These are phyloP conservation scores for Epicoccum nigrum DNA, from an alignment of 2,329 filamentous ascomycete genomes.

Conservation along the genomic window DNA sequence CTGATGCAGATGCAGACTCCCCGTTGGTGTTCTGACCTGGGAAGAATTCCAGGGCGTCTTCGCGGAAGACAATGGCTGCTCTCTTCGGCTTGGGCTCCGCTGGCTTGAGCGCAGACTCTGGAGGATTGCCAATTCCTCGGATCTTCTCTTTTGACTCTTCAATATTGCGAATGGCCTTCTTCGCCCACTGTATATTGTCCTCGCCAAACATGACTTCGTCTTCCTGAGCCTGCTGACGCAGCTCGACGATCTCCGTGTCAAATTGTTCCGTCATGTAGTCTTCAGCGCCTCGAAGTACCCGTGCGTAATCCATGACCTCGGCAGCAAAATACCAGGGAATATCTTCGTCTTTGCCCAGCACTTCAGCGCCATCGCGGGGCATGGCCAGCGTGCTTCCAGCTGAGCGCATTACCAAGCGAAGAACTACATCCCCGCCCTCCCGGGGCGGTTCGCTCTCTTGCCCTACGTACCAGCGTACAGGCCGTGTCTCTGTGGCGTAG, in stretches of 20 bases:
- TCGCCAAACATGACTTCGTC: slow-evolving; percentile 92
- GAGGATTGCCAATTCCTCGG: slow-evolving; percentile 69
- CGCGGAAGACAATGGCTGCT: slow-evolving; percentile 58
- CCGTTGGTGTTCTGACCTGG: slow-evolving; percentile 50
- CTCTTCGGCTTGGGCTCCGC: slow-evolving; percentile 56
- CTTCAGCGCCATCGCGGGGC: slow-evolving; percentile 79
- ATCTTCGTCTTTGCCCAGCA: slow-evolving; percentile 71
- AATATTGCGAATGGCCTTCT: slow-evolving; percentile 79
- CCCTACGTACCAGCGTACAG: slow-evolving; percentile 88
- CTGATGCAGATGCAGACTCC: slow-evolving; percentile 8
- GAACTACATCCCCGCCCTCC: slow-evolving; percentile 86
- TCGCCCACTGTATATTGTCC: slow-evolving; percentile 84
- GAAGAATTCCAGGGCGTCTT: slow-evolving; percentile 53
- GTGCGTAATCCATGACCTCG: slow-evolving; percentile 91
- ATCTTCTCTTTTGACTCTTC: slow-evolving; percentile 77
- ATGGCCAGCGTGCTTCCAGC: slow-evolving; percentile 84
- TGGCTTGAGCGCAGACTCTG: slow-evolving; percentile 59
- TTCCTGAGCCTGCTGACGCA: slow-evolving; percentile 79
- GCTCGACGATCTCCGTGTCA: slow-evolving; percentile 75
- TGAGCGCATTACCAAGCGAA: slow-evolving; percentile 82
- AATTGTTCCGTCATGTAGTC: slow-evolving; percentile 86
- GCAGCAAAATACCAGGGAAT: slow-evolving; percentile 95
- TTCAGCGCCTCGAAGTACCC: slow-evolving; percentile 91
- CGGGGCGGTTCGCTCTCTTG: slow-evolving; percentile 82
- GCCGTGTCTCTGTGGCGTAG: slow-evolving; percentile 87